Base-by-base conservation (phyloP, 192 early-diverging fungal genomes). In the Podila minutissima region DNA sequence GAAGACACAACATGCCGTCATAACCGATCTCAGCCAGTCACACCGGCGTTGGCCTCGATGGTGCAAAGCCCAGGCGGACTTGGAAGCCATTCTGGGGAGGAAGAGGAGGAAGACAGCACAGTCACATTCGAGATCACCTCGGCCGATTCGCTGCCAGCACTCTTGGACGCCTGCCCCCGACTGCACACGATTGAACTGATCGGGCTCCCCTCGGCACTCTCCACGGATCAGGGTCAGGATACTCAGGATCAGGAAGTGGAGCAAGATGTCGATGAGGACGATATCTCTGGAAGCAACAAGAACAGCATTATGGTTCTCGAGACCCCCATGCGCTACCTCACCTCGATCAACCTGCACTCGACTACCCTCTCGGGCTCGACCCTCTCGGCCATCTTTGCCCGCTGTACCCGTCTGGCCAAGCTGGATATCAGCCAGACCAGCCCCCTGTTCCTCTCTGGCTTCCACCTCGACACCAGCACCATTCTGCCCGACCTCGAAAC, bases 151-250 rank as follows among this genome's bases (percentile, higher is more conserved):
- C 13, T 81, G 17, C 62, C 66, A 1, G 62, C 12, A 4, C 58
- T 81, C 19, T 37, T 81, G 71, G 62, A 73, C n/a, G 46, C 77
- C 5, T 81, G 77, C 49, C 77, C 77, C 1, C 29, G 65, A 6
- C 49, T 81, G 22, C 51, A 62, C 19, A 68, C 67, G 59, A 69
- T 81, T 28, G 66, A 72, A 22, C 28, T 72, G 13, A 19, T 61
- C 29, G 66, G 67, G 11, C 31, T 79, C 50, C 64, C 51, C 5
- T 38, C 67, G 11, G 2, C 59, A 24, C 13, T 48, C 2, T 0
- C 62, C 13, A 29, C 31, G 9, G 8, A 31, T n/a, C 15, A 46
- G 15, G 41, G 8, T 15, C 1, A 17, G 2, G 41, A 17, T 8
- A 29, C 3, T 29, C 29, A 29, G 29, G 41, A 46, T 41, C 38